These are phyloP conservation scores for Cryptosporidium xiaoi DNA, from an alignment of 169 alveolate species.

Conservation along the genomic window DNA sequence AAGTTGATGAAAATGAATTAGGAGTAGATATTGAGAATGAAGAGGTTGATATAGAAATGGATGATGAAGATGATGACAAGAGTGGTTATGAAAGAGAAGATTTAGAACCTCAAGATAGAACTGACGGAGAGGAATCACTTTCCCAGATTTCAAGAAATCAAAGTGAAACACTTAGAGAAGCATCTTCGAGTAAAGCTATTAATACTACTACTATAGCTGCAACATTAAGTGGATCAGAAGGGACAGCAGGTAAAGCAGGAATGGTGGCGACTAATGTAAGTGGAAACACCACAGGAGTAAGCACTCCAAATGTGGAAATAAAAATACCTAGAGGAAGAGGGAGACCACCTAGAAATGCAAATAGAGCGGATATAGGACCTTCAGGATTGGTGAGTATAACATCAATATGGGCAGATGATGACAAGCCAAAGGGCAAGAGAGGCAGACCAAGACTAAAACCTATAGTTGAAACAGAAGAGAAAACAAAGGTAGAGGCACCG, in stretches of 20 bases:
- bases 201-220: not conserved
- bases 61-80: not conserved
- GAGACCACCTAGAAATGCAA: conserved; percentile 71
- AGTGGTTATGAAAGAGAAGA: not conserved
- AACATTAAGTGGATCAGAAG: not conserved
- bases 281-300: not conserved
- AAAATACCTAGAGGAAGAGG: conserved; percentile 71
- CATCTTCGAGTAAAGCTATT: conserved; percentile 3
- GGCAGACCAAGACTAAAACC: conserved; percentile 69
- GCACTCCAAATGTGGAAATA: conserved; percentile 12
- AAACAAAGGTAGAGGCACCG: conserved; percentile 36
- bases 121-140: not conserved
- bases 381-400: conserved; percentile 67
- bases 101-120: not conserved
- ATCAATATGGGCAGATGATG: conserved; percentile 73
- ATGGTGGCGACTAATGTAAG: not conserved
- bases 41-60: not conserved
- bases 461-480: conserved; percentile 41
- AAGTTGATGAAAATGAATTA: not conserved
- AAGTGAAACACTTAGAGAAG: not conserved
- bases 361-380: conserved; percentile 63
- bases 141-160: not conserved
- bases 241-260: not conserved
- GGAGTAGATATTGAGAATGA: not conserved
- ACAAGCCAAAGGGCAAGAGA: conserved; percentile 73